Evolutionary conservation across 108 stramenopile species (phyloP).

Genomic region (Epithemia pelagica): DNA sequence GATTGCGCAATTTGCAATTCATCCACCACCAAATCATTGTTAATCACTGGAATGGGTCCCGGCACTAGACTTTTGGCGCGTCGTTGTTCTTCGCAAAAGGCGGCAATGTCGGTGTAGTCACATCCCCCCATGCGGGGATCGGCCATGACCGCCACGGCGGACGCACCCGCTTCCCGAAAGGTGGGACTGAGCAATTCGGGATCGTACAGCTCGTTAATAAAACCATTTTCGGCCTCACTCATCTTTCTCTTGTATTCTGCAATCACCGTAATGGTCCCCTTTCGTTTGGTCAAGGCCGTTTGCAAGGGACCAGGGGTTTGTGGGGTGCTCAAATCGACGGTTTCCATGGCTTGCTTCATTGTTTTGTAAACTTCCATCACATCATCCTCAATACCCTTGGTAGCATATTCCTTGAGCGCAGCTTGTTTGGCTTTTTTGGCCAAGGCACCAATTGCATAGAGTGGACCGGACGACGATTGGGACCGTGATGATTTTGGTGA

Average conservation of each 20-base stretch:
- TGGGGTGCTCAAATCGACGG: slow-evolving; percentile 1
- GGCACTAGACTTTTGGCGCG: slow-evolving; percentile 62
- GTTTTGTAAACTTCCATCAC: slow-evolving; percentile 53
- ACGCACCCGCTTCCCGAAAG: slow-evolving; percentile 82
- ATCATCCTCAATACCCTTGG: slow-evolving; percentile 50
- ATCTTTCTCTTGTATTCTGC: slow-evolving; percentile 82
- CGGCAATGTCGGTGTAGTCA: slow-evolving; percentile 51
- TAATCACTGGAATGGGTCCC: slow-evolving; percentile 71
- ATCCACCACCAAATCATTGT: slow-evolving; percentile 73
- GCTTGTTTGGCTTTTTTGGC: slow-evolving; percentile 83
- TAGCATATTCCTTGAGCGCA: slow-evolving; percentile 50
- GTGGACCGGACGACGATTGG: slow-evolving; percentile 8
- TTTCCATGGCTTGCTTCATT: slow-evolving; percentile 34
- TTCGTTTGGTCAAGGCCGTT: slow-evolving; percentile 56
- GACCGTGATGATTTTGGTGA: neutral
- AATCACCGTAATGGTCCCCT: slow-evolving; percentile 80
- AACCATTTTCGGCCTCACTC: slow-evolving; percentile 10
- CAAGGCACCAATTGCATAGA: slow-evolving; percentile 69
- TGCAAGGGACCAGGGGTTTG: slow-evolving; percentile 41
- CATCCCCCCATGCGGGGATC: slow-evolving; percentile 79
- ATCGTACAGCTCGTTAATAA: slow-evolving; percentile 35
- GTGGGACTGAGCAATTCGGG: slow-evolving; percentile 42
- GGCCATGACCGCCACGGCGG: slow-evolving; percentile 69
- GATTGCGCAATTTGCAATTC: slow-evolving; percentile 74
- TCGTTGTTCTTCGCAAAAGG: slow-evolving; percentile 63